Evolutionary conservation across 2,329 filamentous ascomycete species (phyloP), one percentile per base, ranked within the genome.

Genomic region (Beauveria scarabaeidicola): DNA sequence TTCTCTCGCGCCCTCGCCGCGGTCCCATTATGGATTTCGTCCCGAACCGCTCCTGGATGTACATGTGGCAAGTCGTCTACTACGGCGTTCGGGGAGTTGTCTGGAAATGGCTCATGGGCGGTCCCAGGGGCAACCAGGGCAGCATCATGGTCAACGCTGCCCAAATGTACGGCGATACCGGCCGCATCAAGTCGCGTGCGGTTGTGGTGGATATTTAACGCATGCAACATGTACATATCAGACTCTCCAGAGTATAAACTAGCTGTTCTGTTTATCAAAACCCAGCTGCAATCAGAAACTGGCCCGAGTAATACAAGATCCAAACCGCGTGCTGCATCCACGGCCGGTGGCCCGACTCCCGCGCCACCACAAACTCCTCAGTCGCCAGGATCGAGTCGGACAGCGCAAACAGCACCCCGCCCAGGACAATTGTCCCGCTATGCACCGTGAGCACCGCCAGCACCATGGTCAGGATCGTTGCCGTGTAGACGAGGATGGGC

Each of bases 61-160:
- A 81, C 52, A 74, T 77, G n/a, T 63, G 73, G 6, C 69, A 69
- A 54, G 68, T 84, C 5, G 15, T 82, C 0, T 69, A 69, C 44
- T 74, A 79, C 58, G 81, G 81, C 2, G 44, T 77, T 5, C 74
- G 75, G 44, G 76, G 73, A 41, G 69, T 84, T 13, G 64, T 81
- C 5, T 83, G 80, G 78, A 81, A 82, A 65, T 82, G 79, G 76
- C 66, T 82, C 38, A 82, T 82, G 80, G 73, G 76, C 0, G 81
- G 81, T 0, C 77, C 78, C 0, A 78, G 77, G 9, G 75, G 74
- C 7, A 78, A 78, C 61, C 71, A 76, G 40, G 79, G 80, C 17
- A 74, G 76, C 9, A 63, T 84, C 27, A 75, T 85, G 74, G 76
- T 84, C 32, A 85, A 85, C 64, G 82, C 81, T 1, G 78, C 76